Evolutionary conservation across 1,284 basidiomycete genomes (phyloP).

Genomic region (Gastroboletus turbinatus): DNA sequence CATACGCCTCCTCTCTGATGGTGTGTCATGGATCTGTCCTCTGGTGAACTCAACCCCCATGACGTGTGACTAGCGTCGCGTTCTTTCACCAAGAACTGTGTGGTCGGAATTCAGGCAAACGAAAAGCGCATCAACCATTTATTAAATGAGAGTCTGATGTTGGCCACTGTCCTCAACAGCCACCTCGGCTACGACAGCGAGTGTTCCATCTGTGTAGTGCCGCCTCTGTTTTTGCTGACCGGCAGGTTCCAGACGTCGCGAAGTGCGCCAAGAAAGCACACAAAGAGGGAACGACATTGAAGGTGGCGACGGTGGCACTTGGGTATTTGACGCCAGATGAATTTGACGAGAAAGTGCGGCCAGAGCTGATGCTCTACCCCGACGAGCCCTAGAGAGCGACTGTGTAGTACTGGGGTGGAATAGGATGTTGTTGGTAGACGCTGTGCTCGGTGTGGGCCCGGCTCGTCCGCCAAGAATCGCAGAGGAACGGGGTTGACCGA

Average conservation of each 20-base stretch:
- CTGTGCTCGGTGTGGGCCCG: background rate
- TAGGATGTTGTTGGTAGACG: background rate
- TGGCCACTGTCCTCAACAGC: conserved; percentile 93
- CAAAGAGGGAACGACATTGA: conserved; percentile 94
- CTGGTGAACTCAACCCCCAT: background rate
- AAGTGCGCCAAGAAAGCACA: conserved; percentile 99
- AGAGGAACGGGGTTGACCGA: conserved; percentile 22
- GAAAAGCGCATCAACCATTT: conserved; percentile 88
- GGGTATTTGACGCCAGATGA: conserved; percentile 88
- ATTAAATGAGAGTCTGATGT: conserved; percentile 94
- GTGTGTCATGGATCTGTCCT: conserved; percentile 38
- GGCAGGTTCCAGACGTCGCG: conserved; percentile 74
- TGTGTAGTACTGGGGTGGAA: background rate
- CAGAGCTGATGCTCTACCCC: conserved; percentile 85
- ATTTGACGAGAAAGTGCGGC: conserved; percentile 94
- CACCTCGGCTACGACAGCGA: conserved; percentile 93
- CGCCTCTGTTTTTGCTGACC: conserved; percentile 9
- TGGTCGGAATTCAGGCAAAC: conserved; percentile 95
- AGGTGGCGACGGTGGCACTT: conserved; percentile 89
- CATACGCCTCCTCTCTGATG: conserved; percentile 92
- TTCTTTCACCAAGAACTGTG: conserved; percentile 96
- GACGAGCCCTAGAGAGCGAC: conserved; percentile 43
- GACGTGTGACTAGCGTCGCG: conserved; percentile 56
- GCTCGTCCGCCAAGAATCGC: conserved; percentile 27
- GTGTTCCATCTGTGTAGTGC: conserved; percentile 36